A percentile compares a stretch with the other conserved stretches of the same genome.
phyloP scores from a whole-genome alignment of 169 alveolate species.

The Toxoplasma gondii region DNA sequence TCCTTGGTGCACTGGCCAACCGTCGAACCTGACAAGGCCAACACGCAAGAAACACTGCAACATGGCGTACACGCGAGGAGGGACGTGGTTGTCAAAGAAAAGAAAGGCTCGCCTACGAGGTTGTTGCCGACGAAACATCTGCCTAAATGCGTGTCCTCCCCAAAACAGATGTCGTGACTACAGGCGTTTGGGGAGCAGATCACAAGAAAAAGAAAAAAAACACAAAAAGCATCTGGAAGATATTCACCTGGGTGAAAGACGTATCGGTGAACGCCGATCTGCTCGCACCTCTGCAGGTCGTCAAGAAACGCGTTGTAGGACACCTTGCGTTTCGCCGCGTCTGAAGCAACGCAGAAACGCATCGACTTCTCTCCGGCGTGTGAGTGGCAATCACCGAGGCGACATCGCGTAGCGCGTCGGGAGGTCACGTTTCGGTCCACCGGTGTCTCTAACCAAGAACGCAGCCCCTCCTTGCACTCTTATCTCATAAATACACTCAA shows the following conservation, averaged over 20 bases:
- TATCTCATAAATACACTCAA: no score
- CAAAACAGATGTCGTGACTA: no score
- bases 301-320: slow-evolving; percentile 85
- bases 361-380: not conserved
- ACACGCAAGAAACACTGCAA: not conserved
- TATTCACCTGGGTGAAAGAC: slow-evolving; percentile 89
- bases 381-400: not conserved
- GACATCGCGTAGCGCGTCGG: not conserved
- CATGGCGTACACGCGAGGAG: not conserved
- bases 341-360: slow-evolving; percentile 38
- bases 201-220: no score
- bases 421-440: not conserved
- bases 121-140: no score
- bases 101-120: no score
- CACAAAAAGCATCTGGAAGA: no score
- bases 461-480: no score
- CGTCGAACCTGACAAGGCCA: slow-evolving; percentile 79
- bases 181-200: no score
- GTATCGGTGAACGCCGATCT: slow-evolving; percentile 83
- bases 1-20: slow-evolving; percentile 80
- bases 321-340: slow-evolving; percentile 82
- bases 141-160: no score
- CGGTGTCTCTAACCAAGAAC: no score
- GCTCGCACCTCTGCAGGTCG: slow-evolving; percentile 88
- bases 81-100: no score